Conservation (phyloP, 192 early-diverging fungal species). For the Linnemannia zychae region DNA sequence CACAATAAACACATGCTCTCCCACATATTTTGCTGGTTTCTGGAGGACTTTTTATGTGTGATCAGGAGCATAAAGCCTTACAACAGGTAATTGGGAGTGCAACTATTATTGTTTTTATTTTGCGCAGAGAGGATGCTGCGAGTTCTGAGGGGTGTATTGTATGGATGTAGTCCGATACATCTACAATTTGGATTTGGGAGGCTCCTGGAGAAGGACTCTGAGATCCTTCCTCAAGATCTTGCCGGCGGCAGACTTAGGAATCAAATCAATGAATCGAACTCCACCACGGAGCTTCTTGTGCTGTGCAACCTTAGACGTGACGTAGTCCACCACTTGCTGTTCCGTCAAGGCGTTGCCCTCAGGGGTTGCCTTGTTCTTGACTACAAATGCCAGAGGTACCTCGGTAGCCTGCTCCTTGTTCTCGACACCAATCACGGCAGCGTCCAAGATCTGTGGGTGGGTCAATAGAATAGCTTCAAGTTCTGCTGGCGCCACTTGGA, state of each 20-base stretch:
- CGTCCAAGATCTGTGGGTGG: constrained; percentile 77
- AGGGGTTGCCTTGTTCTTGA: constrained; percentile 60
- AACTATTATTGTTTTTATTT: too few species aligned
- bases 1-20: constrained; percentile 5
- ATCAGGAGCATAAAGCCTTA: neutral
- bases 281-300: constrained; percentile 86
- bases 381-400: constrained; percentile 81
- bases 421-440: constrained; percentile 74
- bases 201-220: neutral
- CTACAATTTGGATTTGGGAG: constrained; percentile 1
- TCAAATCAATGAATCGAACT: constrained; percentile 72
- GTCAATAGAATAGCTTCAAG: constrained; percentile 80
- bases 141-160: too few species aligned
- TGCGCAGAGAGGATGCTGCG: too few species aligned
- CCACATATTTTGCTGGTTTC: neutral
- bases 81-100: too few species aligned
- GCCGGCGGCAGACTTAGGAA: constrained; percentile 82
- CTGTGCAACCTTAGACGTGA: constrained; percentile 67
- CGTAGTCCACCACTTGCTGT: constrained; percentile 63
- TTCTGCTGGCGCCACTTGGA: constrained; percentile 87
- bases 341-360: constrained; percentile 7
- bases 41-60: neutral
- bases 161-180: too few species aligned
- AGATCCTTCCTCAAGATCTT: constrained; percentile 83
- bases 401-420: constrained; percentile 73